Evolutionary conservation across 805 yeast species (phyloP), one percentile per base, ranked within the genome.

Genomic region (Yarrowia sp.): DNA sequence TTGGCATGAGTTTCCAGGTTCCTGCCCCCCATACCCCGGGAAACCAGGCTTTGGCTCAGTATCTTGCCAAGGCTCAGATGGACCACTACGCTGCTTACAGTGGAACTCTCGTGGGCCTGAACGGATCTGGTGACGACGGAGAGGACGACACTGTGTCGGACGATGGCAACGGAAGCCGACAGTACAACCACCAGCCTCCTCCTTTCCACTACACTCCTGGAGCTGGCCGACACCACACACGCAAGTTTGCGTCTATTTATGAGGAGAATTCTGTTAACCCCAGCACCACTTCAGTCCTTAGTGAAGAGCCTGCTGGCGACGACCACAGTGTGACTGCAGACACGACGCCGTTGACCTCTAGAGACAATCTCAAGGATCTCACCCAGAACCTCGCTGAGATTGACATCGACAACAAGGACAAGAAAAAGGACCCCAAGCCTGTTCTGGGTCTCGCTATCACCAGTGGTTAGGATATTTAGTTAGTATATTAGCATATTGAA

Each of bases 11-110:
- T 21, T 55, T 55, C 25, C 61, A 38, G 27, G 61, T 55, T 3
- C 61, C 61, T 6, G 61, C 61, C 3, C 61, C 61, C 29, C 61
- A 38, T 14, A 55, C 61, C 10, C 61, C 61, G 1, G 61, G 61
- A 19, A 55, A 55, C 29, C 61, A 55, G n/a, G 61, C 61, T 3
- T 12, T 55, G 25, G 61, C 61, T 4, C 46, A 38, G 27, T 55
- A 55, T 19, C 47, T 55, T 19, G 61, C 61, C n/a, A 55, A 55
- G 29, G 47, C 47, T 12, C 61, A 55, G 25, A 38, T 55, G 47
- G 61, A 39, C 16, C 61, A 55, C n/a, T 51, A 51, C 24, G 58
- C 58, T 22, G 58, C 58, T 7, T 33, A 51, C 58, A 32, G 58
- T 16, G 58, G 58, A 10, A 35, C 38, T 12, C 41, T 51, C 10